Conservation (phyloP, 2,329 filamentous ascomycete species). For the Pseudocercospora musae region DNA sequence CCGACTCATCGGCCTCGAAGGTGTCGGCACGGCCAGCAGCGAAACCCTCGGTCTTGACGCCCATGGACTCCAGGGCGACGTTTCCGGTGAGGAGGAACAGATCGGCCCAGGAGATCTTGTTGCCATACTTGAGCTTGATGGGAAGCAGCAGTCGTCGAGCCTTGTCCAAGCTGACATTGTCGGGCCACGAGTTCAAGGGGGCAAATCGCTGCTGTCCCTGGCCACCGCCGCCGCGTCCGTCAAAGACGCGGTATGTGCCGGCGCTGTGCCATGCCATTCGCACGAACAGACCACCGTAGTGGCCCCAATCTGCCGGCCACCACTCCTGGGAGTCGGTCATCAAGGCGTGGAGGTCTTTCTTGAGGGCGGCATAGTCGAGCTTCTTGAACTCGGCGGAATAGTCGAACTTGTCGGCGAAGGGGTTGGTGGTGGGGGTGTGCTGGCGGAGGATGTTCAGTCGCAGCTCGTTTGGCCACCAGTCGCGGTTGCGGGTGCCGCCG, state of each 20-base stretch:
- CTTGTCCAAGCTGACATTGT: constrained; percentile 77
- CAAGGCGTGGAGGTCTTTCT: constrained; percentile 67
- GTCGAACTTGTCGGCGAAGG: constrained; percentile 62
- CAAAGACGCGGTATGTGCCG: constrained; percentile 71
- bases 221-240: constrained; percentile 72
- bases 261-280: constrained; percentile 80
- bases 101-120: constrained; percentile 79
- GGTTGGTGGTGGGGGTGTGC: constrained; percentile 62
- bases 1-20: constrained; percentile 71
- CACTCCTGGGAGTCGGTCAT: constrained; percentile 78
- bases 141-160: constrained; percentile 75
- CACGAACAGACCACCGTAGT: constrained; percentile 77
- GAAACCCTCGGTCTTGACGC: constrained; percentile 70
- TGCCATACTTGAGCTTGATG: constrained; percentile 80
- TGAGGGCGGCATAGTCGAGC: constrained; percentile 66
- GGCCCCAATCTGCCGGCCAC: constrained; percentile 79
- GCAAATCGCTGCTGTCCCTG: constrained; percentile 73
- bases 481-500: constrained; percentile 62
- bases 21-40: constrained; percentile 68
- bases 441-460: constrained; percentile 71
- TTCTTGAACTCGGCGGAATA: constrained; percentile 70
- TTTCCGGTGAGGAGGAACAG: constrained; percentile 69
- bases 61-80: constrained; percentile 74
- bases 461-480: constrained; percentile 73
- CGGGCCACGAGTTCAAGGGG: constrained; percentile 78